phyloP scores from a whole-genome alignment of 345 rosid genomes.

The Dovyalis caffra region DNA sequence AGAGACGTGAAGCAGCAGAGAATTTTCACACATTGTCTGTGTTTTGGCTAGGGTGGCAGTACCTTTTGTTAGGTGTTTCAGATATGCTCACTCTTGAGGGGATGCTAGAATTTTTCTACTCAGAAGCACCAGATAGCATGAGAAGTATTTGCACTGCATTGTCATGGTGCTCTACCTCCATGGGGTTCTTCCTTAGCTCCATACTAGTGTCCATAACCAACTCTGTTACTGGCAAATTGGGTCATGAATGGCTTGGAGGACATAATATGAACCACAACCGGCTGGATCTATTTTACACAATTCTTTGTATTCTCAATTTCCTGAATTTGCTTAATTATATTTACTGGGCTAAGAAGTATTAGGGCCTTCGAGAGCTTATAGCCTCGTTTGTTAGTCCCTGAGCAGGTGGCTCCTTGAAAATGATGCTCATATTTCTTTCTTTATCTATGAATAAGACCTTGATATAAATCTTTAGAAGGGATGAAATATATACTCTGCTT shows the following conservation, averaged over 20 bases:
- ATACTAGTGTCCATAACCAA: slow-evolving; percentile 38
- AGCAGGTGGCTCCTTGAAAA: too few species aligned
- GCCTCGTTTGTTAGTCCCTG: too few species aligned
- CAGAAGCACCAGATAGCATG: slow-evolving; percentile 49
- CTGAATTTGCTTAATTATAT: slow-evolving; percentile 41
- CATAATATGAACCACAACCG: slow-evolving; percentile 35
- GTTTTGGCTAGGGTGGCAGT: slow-evolving; percentile 55
- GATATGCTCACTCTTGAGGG: slow-evolving; percentile 63
- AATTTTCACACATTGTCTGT: slow-evolving; percentile 33
- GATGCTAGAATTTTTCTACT: slow-evolving; percentile 67
- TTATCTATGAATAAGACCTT: too few species aligned
- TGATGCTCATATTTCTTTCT: too few species aligned
- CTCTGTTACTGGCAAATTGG: slow-evolving; percentile 26
- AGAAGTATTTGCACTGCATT: slow-evolving; percentile 51
- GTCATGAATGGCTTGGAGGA: slow-evolving; percentile 48
- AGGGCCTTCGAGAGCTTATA: too few species aligned
- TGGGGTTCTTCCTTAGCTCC: slow-evolving; percentile 59
- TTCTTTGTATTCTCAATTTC: slow-evolving; percentile 49
- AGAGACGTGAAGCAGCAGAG: slow-evolving; percentile 31
- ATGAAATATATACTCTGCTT: too few species aligned
- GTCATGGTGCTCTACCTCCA: slow-evolving; percentile 54
- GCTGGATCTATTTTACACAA: slow-evolving; percentile 45
- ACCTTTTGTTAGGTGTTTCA: slow-evolving; percentile 45
- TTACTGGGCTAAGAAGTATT: slow-evolving; percentile 34
- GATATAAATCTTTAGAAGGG: too few species aligned